These are phyloP conservation scores for Podospora didyma DNA, from an alignment of 495 filamentous ascomycete genomes.

Conservation along the genomic window DNA sequence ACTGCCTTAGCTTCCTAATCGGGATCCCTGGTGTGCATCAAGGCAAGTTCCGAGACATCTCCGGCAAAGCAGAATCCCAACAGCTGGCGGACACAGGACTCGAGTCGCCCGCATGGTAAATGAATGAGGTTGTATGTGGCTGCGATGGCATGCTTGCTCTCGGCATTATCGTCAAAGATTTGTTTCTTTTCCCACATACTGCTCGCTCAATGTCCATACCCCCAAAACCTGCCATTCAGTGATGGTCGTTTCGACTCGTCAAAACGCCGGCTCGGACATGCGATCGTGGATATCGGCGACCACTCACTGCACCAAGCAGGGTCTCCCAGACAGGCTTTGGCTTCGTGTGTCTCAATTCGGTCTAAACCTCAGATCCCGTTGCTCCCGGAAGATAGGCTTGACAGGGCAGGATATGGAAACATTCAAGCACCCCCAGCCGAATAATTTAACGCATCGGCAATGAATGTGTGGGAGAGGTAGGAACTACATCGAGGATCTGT, in stretches of 20 bases:
- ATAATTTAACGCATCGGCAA: neutral
- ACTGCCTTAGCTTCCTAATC: neutral
- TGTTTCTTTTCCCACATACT: neutral
- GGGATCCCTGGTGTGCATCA: neutral
- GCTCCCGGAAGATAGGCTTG: neutral
- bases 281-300: constrained; percentile 20
- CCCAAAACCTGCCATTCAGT: neutral
- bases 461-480: neutral
- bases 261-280: neutral
- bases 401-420: neutral
- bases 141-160: constrained; percentile 9
- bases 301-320: constrained; percentile 6
- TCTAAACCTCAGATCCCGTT: neutral
- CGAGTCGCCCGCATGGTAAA: too few species aligned
- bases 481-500: neutral
- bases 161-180: neutral
- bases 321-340: constrained; percentile 10
- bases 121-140: neutral
- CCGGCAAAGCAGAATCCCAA: neutral
- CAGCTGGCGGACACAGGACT: too few species aligned
- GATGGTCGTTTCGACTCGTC: neutral
- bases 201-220: neutral
- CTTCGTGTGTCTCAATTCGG: constrained; percentile 14
- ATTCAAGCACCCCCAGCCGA: neutral
- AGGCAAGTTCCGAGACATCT: constrained; percentile 15